Evolutionary conservation across 176 grass and related monocot genomes (phyloP), one percentile per base, ranked within the genome.

Genomic region (Oryza officinalis): DNA sequence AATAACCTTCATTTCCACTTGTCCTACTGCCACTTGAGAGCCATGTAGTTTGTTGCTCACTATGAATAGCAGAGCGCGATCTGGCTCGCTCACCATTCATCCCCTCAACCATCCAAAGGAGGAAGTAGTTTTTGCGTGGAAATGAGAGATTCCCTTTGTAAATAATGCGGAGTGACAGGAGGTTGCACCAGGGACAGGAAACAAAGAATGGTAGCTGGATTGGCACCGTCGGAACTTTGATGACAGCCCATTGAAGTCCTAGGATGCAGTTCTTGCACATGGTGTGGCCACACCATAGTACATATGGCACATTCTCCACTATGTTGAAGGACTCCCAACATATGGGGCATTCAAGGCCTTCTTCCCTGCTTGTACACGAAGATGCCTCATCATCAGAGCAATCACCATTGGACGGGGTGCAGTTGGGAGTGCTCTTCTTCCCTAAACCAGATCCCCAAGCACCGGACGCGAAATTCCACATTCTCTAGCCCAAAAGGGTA

Each of bases 251-350:
- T 8, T 92, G 89, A 75, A 94, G 87, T 8, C 87, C 88, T 27
- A 94, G 79, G 46, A 94, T 83, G 81, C 89, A 94, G 60, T 94
- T 97, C 86, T 97, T 97, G 94, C 94, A 94, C 89, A 94, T 88
- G 20, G 72, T 92, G 92, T 97, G 94, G 27, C 94, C 94, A 8
- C 94, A 97, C 94, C 92, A 90, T 68, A 97, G 79, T 26, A 92
- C 87, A 76, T 92, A 92, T 41, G 92, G 94, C 44, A 94, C 87
- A 18, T 97, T 94, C 69, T 94, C 94, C 64, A 97, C 92, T 84
- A 94, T 92, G 85, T 97, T 97, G 72, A 97, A 97, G 74, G 86
- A 97, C 59, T 94, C 94, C 75, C 91, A 94, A 79, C 94, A 97
- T 86, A 97, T 97, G 9, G 91, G 94, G 44, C 91, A 97, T 85